Conservation (phyloP, 495 filamentous ascomycete genomes). For the Daldinia grandis region DNA sequence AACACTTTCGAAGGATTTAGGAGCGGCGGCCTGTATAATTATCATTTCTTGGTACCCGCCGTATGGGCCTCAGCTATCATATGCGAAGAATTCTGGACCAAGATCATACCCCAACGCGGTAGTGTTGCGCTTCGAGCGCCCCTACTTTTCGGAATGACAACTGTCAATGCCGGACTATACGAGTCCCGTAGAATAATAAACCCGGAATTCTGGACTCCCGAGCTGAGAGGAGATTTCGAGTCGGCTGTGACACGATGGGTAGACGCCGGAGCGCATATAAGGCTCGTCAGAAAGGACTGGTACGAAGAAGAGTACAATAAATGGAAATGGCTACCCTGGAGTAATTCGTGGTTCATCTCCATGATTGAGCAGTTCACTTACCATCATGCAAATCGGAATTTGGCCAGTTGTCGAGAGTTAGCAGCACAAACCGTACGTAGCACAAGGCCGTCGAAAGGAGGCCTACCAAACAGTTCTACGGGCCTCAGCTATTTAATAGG, state of each 20-base stretch:
- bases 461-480: not conserved
- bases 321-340: slow-evolving; percentile 4
- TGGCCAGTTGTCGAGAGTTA: not conserved
- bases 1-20: not conserved
- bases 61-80: slow-evolving; percentile 1
- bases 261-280: not conserved
- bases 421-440: not conserved
- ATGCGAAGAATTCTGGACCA: slow-evolving; percentile 17
- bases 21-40: not conserved
- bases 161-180: not conserved
- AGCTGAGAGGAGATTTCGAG: not conserved
- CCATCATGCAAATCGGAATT: not conserved
- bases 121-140: slow-evolving; percentile 1
- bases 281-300: not conserved
- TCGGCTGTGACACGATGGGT: not conserved
- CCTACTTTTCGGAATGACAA: not conserved
- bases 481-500: not conserved
- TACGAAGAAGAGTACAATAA: not conserved
- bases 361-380: not conserved
- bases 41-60: not conserved
- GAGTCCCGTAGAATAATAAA: not conserved
- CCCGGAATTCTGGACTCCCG: not conserved
- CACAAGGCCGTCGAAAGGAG: not conserved
- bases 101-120: not conserved
- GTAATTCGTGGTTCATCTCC: not conserved